These are phyloP conservation scores for Immersiporthe knoxdaviesiana DNA, from an alignment of 2,329 filamentous ascomycete genomes.

Conservation along the genomic window DNA sequence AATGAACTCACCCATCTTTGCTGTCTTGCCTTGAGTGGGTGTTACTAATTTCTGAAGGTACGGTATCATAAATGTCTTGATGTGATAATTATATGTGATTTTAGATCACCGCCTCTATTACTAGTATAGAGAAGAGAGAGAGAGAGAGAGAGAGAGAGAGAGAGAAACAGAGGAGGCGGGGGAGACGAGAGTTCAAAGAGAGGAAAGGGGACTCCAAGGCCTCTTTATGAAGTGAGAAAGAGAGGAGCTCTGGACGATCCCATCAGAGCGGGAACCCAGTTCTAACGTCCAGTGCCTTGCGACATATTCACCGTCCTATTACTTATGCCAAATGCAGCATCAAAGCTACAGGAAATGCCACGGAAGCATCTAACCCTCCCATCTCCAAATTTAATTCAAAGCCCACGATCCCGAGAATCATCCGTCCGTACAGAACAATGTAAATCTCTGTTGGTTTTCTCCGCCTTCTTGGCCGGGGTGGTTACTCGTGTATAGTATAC, in stretches of 20 bases:
- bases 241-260: background rate
- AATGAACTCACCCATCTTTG: conserved; percentile 27
- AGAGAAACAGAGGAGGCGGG: too few relatives aligned
- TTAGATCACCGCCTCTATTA: background rate
- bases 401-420: conserved; percentile 26
- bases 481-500: background rate
- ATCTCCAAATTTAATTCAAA: conserved; percentile 5
- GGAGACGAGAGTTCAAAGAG: background rate
- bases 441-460: conserved; percentile 6
- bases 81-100: background rate
- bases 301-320: background rate
- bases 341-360: background rate
- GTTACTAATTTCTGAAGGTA: background rate
- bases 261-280: conserved; percentile 15
- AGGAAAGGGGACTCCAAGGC: background rate
- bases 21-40: background rate
- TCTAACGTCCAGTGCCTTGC: background rate
- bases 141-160: background rate
- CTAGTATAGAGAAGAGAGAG: background rate
- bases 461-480: background rate
- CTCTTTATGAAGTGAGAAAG: conserved; percentile 17
- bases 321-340: conserved; percentile 17
- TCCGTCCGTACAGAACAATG: conserved; percentile 9
- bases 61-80: background rate
- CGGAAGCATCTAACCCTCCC: background rate